Evolutionary conservation across 257 asterid genomes (phyloP).

Genomic region (Cordia subcordata): DNA sequence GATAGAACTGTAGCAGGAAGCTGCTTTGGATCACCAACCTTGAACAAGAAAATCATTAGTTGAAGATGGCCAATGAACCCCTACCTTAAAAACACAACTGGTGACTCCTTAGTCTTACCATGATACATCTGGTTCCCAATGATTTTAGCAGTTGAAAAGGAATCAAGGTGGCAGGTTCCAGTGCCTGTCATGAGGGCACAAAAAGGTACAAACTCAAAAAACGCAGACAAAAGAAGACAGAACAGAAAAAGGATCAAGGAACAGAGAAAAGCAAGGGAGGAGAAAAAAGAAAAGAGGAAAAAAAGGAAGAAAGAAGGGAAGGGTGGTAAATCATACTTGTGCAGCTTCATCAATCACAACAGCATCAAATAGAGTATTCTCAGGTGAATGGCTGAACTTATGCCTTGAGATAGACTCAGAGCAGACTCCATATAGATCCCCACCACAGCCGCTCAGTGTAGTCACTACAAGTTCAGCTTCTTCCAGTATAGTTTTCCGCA

Average conservation of each 20-base stretch:
- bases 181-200: slow-evolving; percentile 46
- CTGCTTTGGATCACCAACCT: slow-evolving; percentile 99
- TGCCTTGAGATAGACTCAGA: slow-evolving; percentile 65
- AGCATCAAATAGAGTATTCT: slow-evolving; percentile 81
- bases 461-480: slow-evolving; percentile 97
- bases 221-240: slow-evolving; percentile 15
- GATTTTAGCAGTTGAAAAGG: slow-evolving; percentile 98
- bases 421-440: slow-evolving; percentile 89
- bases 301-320: background rate
- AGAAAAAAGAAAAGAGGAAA: slow-evolving; percentile 11
- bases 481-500: slow-evolving; percentile 69
- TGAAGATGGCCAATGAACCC: slow-evolving; percentile 7
- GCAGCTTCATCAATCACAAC: slow-evolving; percentile 99
- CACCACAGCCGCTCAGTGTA: slow-evolving; percentile 98
- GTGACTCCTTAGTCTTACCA: slow-evolving; percentile 47
- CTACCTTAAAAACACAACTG: background rate
- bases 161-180: slow-evolving; percentile 95
- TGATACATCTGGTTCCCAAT: slow-evolving; percentile 78
- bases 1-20: slow-evolving; percentile 98
- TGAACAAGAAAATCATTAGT: slow-evolving; percentile 19
- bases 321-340: slow-evolving; percentile 46
- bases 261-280: background rate
- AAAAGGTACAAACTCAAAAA: slow-evolving; percentile 14
- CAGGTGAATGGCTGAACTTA: slow-evolving; percentile 64
- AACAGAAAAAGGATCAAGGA: slow-evolving; percentile 10